These are phyloP conservation scores for Capsicum pubescens DNA, from an alignment of 257 asterid genomes.

Conservation along the genomic window DNA sequence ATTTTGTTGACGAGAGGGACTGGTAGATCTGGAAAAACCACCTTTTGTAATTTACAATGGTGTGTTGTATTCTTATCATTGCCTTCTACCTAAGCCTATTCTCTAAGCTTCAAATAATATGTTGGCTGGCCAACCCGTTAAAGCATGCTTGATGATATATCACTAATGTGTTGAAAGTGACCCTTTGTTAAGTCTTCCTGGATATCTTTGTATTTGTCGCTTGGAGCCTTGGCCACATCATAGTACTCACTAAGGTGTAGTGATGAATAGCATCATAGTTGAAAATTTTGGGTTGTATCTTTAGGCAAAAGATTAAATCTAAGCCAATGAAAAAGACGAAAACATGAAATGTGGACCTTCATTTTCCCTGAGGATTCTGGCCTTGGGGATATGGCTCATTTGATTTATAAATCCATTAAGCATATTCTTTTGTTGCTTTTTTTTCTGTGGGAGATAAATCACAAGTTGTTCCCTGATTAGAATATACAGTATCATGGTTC, in stretches of 20 bases:
- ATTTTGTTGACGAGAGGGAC: background rate
- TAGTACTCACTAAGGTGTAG: background rate
- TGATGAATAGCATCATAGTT: background rate
- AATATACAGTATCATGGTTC: background rate
- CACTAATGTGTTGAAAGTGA: background rate
- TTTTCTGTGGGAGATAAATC: background rate
- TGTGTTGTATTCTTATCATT: conserved; percentile 7
- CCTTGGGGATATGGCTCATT: background rate
- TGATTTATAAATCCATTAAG: background rate
- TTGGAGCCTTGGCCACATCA: background rate
- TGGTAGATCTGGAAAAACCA: background rate
- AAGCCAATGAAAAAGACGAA: background rate
- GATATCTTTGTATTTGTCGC: background rate
- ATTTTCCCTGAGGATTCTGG: background rate
- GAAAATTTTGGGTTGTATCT: background rate
- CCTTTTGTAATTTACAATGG: conserved; percentile 8
- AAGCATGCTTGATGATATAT: background rate
- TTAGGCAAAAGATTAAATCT: background rate
- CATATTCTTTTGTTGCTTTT: background rate
- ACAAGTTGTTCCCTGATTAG: background rate
- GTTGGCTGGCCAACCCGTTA: background rate
- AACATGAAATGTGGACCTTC: background rate
- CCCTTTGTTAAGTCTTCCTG: background rate
- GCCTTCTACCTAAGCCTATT: background rate
- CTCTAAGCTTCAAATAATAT: background rate